A percentile compares a stretch with the other conserved stretches of the same genome.
phyloP scores from a whole-genome alignment of 2,329 filamentous ascomycete genomes.

The Clonostachys solani region DNA sequence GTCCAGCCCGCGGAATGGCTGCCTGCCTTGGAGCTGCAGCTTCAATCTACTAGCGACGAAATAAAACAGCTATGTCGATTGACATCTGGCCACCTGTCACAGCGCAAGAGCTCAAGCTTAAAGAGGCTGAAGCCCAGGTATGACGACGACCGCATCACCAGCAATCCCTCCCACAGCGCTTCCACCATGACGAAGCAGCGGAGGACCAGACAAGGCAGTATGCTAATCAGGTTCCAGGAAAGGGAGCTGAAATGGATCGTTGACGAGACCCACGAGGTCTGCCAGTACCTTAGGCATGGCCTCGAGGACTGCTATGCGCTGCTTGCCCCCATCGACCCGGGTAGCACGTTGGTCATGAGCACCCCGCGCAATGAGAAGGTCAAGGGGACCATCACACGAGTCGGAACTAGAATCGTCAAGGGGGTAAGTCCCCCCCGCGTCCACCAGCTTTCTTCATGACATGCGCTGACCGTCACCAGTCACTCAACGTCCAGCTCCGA shows the following conservation, averaged over 20 bases:
- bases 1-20: conserved; percentile 1
- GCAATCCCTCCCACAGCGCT: not conserved
- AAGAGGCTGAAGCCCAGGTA: conserved; percentile 47
- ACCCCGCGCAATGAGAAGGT: conserved; percentile 83
- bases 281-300: conserved; percentile 53
- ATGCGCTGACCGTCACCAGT: conserved; percentile 35
- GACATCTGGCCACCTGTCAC: conserved; percentile 54
- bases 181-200: not conserved
- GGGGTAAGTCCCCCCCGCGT: conserved; percentile 50
- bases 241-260: conserved; percentile 51
- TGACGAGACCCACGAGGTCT: conserved; percentile 39
- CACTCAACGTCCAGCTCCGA: conserved; percentile 71
- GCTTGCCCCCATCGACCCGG: conserved; percentile 78
- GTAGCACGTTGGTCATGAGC: conserved; percentile 84
- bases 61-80: conserved; percentile 43
- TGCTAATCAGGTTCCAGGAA: conserved; percentile 19
- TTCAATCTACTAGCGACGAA: not conserved
- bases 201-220: conserved; percentile 4
- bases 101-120: conserved; percentile 42
- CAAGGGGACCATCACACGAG: conserved; percentile 87
- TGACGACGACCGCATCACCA: conserved; percentile 8
- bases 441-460: not conserved
- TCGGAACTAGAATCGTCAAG: conserved; percentile 88
- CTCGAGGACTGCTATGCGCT: conserved; percentile 87
- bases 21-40: conserved; percentile 1